Base-by-base conservation (phyloP, 768 basidiomycete genomes). In the Megacollybia marginata region DNA sequence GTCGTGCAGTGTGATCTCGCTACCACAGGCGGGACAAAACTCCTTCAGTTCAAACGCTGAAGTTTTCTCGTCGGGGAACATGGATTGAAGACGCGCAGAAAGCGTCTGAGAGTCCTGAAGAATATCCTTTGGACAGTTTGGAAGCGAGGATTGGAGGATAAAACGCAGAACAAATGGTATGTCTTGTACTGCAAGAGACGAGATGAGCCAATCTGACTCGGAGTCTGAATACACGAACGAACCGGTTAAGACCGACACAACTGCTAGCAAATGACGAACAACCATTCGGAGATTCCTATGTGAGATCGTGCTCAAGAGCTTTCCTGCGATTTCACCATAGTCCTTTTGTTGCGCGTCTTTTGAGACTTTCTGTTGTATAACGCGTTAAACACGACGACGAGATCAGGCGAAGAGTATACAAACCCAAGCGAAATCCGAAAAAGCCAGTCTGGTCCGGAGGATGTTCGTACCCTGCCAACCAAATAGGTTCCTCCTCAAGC, bases 21-120 rank as follows among this genome's bases (percentile, higher is more conserved):
- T 72, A 36, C 73, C 64, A 65, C 90, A 92, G 13, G 88, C 90
- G 2, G 88, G 88, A 56, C 90, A 92, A 13, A 62, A 57, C 66
- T 92, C 89, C 46, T 75, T 71, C 43, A 82, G 15, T 8, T 8
- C 38, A 28, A 28, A 28, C 4, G 23, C 4, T 3, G 23, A 64
- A 32, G 67, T 68, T 47, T 59, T 67, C 32, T 59, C 55, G 33
- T 61, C 48, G 44, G 56, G 59, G 40, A 67, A 57, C 48, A 65
- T 60, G 5, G 53, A 43, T 40, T 58, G 53, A 5, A 60, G 53
- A 1, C 52, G 49, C n/a, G 69, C 61, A 5, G 58, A 51, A 0
- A 74, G 60, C 7, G 56, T 32, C 33, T 64, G 55, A 19, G 69
- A 69, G 54, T 74, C 71, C 32, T 58, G 54, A 1, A 57, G 56